Conservation (phyloP, 805 yeast genomes). For the Candida anglica region DNA sequence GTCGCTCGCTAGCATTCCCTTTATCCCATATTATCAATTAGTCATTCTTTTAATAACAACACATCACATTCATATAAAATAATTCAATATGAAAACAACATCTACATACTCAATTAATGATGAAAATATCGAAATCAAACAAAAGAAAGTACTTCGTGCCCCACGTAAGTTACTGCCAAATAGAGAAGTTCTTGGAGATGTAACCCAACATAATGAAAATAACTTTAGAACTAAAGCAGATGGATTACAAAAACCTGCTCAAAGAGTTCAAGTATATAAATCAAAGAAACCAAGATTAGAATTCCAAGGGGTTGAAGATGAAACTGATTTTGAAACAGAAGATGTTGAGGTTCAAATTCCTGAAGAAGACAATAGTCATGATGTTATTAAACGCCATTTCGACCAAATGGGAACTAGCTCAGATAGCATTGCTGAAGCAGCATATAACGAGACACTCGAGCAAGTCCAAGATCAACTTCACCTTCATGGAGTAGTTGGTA, state of each 20-base stretch:
- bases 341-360: constrained; percentile 8
- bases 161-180: constrained; percentile 5
- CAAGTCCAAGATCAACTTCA: constrained; percentile 1
- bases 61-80: too few relatives aligned
- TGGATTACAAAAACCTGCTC: constrained; percentile 2
- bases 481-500: too few relatives aligned
- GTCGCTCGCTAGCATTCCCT: constrained; percentile 1
- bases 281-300: constrained; percentile 21
- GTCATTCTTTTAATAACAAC: too few relatives aligned
- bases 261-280: constrained; percentile 15
- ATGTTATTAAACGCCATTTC: constrained; percentile 4
- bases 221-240: constrained; percentile 4
- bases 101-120: constrained; percentile 12
- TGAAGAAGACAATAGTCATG: constrained; percentile 11
- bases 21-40: constrained; percentile 1
- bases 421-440: not conserved
- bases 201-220: constrained; percentile 20
- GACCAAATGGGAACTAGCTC: constrained; percentile 1
- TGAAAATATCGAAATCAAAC: constrained; percentile 12
- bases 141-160: constrained; percentile 1
- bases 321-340: constrained; percentile 12
- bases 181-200: constrained; percentile 27
- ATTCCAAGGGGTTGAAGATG: constrained; percentile 10
- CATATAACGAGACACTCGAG: constrained; percentile 1
- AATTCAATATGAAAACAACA: constrained; percentile 1